Evolutionary conservation across 73 alveolate genomes (phyloP).

Genomic region (Tetrahymena malaccensis): DNA sequence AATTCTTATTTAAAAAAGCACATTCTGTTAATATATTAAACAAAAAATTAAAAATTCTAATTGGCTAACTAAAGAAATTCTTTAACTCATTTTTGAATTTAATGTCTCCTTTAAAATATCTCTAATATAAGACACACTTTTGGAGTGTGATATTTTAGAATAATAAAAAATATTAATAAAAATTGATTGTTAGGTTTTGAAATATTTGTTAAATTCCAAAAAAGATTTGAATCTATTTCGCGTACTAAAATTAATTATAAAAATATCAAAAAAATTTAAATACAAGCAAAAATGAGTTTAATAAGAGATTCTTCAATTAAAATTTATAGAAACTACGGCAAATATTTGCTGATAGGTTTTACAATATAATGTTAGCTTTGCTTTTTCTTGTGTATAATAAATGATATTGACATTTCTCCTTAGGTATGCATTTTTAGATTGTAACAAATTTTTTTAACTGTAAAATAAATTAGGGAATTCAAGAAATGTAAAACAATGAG

Average conservation of each 20-base stretch:
- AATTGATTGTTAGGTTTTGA: neutral
- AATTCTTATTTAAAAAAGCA: too few species aligned
- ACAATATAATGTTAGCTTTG: neutral
- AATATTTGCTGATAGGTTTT: neutral
- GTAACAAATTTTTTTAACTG: neutral
- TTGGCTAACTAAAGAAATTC: neutral
- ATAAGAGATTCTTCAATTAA: neutral
- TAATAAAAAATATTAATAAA: too few species aligned
- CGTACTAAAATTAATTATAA: neutral
- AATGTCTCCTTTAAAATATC: neutral
- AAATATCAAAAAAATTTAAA: neutral
- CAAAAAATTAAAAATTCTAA: too few species aligned
- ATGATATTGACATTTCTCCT: neutral
- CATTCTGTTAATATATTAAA: too few species aligned
- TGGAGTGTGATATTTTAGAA: too few species aligned
- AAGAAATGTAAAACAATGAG: neutral
- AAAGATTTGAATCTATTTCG: neutral
- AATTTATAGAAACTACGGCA: neutral
- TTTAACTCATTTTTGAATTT: too few species aligned
- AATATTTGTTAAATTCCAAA: neutral
- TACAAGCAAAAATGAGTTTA: neutral
- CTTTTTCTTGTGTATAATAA: neutral
- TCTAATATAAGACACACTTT: neutral
- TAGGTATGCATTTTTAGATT: neutral
- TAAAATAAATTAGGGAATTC: neutral